Evolutionary conservation across 2,329 filamentous ascomycete species (phyloP), one percentile per base, ranked within the genome.

Genomic region (Fusarium sp.): DNA sequence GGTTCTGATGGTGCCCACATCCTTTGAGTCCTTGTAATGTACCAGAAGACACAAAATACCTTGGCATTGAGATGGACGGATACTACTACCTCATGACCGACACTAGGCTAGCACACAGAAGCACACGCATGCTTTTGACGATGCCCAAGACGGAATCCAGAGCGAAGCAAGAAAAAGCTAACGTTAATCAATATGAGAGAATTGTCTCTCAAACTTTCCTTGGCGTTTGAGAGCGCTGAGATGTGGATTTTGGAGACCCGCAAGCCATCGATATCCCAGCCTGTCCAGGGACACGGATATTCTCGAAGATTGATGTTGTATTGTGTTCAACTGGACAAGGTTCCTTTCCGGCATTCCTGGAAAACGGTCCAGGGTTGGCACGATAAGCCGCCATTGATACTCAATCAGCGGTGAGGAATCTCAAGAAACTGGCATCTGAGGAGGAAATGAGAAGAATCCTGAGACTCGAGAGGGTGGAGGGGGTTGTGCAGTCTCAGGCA

Each of bases 371-470:
- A 41, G 66, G 62, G 58, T 69, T 70, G 57, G 53, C 57, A 68
- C 44, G 53, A 50, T 59, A 69, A 69, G 57, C 47, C 35, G 57
- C 39, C 60, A 57, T 56, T 50, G 60, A 42, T 58, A 37, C 35
- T 41, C 29, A 38, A 56, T 33, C 37, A 37, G 56, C n/a, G 29
- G 26, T 62, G 29, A 29, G 47, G 47, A 57, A 58, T 18, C 20
- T 49, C 21, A 41, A 65, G 24, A 29, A 33, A 18, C 44, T 46
- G 28, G 62, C 47, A 68, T 52, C 16, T 24, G 23, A 29, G 21
- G 43, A 44, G 38, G 47, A 66, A 54, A 63, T 48, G 69, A 64
- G 57, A 69, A 57, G 64, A 66, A 64, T 53, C 53, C 50, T 65
- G 31, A 16, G 26, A 26, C 11, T 13, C 18, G 35, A 35, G 26